Conservation (phyloP, 2,329 filamentous ascomycete species). For the Talaromyces sp. region DNA sequence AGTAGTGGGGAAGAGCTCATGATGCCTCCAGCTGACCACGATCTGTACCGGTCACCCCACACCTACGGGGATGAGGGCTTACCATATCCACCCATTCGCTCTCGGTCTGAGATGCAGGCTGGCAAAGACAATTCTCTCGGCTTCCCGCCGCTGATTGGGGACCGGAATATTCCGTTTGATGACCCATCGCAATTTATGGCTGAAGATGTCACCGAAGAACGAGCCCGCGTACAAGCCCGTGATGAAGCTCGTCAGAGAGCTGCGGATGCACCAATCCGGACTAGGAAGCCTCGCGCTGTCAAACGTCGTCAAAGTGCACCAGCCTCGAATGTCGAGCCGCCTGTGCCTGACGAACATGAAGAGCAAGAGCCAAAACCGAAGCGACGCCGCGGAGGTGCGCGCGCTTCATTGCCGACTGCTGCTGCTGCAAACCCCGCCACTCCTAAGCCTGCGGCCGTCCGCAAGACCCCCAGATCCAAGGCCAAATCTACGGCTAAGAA, state of each 20-base stretch:
- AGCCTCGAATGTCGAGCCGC: background rate
- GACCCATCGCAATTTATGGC: conserved; percentile 1
- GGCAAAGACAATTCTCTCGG: conserved; percentile 13
- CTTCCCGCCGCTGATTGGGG: conserved; percentile 24
- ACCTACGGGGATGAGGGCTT: conserved; percentile 20
- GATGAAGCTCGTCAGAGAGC: conserved; percentile 7
- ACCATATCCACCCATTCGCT: conserved; percentile 21
- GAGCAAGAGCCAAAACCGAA: background rate
- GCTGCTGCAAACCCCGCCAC: background rate
- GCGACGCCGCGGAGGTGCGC: background rate
- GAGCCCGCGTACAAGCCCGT: conserved; percentile 7
- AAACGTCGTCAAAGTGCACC: conserved; percentile 13
- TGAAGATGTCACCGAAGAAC: conserved; percentile 18
- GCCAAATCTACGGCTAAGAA: background rate
- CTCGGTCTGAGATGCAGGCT: conserved; percentile 14
- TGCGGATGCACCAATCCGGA: background rate
- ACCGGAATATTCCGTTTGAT: conserved; percentile 21
- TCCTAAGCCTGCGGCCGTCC: background rate
- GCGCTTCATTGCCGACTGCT: conserved; percentile 3
- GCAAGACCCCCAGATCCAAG: background rate
- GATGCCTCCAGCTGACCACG: conserved; percentile 8
- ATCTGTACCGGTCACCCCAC: conserved; percentile 15
- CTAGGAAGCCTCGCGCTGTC: conserved; percentile 9
- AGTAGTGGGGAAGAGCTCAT: conserved; percentile 19
- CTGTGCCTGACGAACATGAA: background rate